Base-by-base conservation (phyloP, 2,329 filamentous ascomycete genomes). In the Botryotinia convoluta region DNA sequence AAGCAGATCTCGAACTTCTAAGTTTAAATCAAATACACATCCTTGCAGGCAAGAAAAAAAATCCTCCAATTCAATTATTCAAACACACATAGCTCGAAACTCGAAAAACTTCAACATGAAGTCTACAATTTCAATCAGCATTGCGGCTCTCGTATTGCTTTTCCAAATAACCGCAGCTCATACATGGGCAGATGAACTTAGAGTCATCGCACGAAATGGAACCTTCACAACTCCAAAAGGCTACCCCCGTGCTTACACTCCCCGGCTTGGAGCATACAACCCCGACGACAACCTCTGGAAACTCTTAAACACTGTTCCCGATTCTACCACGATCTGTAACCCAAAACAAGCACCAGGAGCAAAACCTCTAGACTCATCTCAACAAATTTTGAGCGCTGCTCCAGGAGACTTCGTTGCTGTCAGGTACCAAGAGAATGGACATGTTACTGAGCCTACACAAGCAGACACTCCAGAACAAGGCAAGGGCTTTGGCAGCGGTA, bases 181-280 rank as follows among this genome's bases (percentile, higher is more conserved):
- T 39, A 91, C 89, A 51, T 98, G 95, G 95, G 87, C 95, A 65
- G 94, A 98, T 83, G 86, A 91, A 78, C 85, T 95, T 68, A 88
- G 86, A 75, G 89, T 90, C 73, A 90, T 98, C 81, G 88, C 90
- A 71, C 81, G 88, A 42, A 92, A 94, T 78, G 95, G 94, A 72
- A 89, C 89, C 48, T 93, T 94, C 80, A 84, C 90, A 32, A 92
- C 92, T 42, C 81, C 86, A 12, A 84, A 88, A 37, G 95, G 95
- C 45, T 97, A 91, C 80, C 84, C 92, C n/a, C 91, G 94, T 76
- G 91, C 90, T 64, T 93, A 90, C 79, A 82, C 90, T 26, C 82
- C 87, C 45, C 89, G 93, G 75, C 7, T 10, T 16, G 45, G 5
- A 29, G 18, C 22, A 39, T 54, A 64, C 37, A 32, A 39, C 16